Conservation (phyloP, 257 asterid species). For the Perilla frutescens region DNA sequence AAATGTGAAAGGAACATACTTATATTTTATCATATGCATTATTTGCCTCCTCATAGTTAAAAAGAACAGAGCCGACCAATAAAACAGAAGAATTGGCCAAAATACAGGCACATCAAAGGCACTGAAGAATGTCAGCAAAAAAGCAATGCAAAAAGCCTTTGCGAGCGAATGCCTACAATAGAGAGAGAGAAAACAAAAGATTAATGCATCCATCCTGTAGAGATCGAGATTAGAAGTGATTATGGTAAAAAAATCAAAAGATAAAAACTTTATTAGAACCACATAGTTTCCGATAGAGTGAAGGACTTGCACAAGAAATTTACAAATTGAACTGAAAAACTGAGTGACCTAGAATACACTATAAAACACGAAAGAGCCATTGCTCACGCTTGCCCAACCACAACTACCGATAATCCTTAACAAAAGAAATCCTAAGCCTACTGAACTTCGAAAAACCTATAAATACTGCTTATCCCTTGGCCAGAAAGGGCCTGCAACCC, state of each 20-base stretch:
- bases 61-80: constrained; percentile 82
- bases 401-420: too few relatives aligned
- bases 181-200: constrained; percentile 1
- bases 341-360: too few relatives aligned
- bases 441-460: too few relatives aligned
- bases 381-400: too few relatives aligned
- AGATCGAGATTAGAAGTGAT: constrained; percentile 23
- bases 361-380: too few relatives aligned
- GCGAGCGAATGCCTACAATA: constrained; percentile 81
- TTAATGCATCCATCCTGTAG: constrained; percentile 30
- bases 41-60: constrained; percentile 98
- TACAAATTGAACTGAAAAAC: too few relatives aligned
- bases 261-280: constrained; percentile 10
- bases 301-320: too few relatives aligned
- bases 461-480: too few relatives aligned
- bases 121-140: constrained; percentile 89
- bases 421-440: too few relatives aligned
- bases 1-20: constrained; percentile 88
- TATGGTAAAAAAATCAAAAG: not conserved
- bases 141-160: constrained; percentile 80
- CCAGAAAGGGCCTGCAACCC: too few relatives aligned
- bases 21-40: constrained; percentile 95
- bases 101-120: constrained; percentile 97
- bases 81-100: constrained; percentile 96
- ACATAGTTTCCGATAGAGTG: not conserved